Evolutionary conservation across 1,139 yeast genomes (phyloP), one percentile per base, ranked within the genome.

Genomic region (Yamadazyma sp.): DNA sequence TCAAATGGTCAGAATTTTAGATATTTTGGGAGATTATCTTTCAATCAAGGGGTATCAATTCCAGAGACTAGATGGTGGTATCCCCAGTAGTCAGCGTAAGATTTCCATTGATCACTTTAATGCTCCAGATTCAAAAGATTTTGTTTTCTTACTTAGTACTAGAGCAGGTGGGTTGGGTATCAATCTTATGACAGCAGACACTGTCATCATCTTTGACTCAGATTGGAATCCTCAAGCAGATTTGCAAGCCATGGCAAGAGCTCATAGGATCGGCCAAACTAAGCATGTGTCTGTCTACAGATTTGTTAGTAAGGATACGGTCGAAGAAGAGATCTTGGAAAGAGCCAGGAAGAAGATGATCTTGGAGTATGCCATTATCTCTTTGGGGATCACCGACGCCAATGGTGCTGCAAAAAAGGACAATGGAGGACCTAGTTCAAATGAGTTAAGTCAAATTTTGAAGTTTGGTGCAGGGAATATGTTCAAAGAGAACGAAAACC

Each of bases 161-260:
- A 80, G 99, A 69, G 99, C 98, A 17, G 99, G 99, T 69, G 99
- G 99, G 39, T 73, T 92, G 47, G 99, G 99, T 62, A 94, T 92
- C 59, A 92, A 92, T 59, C 74, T 94, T 59, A 92, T 91, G 98
- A 92, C 98, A 5, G 98, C 99, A 3, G 99, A 92, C 58, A 92
- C 98, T 4, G 99, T 92, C 26, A 87, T 92, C 51, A 89, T 92
- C 33, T 92, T 92, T 64, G 99, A 92, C 65, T 87, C 96, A 10
- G 99, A 92, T 68, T 92, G 99, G 99, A 92, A 92, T 58, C 98
- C 98, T 1, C 98, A 92, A 64, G 98, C 98, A 1, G 98, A 91
- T 74, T 69, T 91, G 51, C 98, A 92, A 65, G 98, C 98, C 4
- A 94, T 94, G 99, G 99, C 98, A 0, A 82, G 99, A 66, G 99